These are phyloP conservation scores for Lachancea fermentati DNA, from an alignment of 805 yeast species.

Conservation along the genomic window DNA sequence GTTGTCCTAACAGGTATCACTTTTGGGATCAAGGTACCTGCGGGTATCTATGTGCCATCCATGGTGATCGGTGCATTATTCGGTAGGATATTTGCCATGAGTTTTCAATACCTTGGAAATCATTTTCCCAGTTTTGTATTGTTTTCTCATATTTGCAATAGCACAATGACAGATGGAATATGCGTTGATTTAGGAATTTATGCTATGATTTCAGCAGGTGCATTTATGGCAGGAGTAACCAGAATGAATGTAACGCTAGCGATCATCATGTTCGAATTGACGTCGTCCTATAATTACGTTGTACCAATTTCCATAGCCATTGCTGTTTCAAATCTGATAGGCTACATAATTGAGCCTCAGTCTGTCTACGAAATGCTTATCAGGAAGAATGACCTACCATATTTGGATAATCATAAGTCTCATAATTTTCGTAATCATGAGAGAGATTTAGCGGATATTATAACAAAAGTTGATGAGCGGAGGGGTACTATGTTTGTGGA, in stretches of 20 bases:
- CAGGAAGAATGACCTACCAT: slow-evolving; percentile 46
- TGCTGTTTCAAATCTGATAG: slow-evolving; percentile 54
- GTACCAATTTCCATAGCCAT: slow-evolving; percentile 52
- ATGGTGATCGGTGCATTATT: slow-evolving; percentile 60
- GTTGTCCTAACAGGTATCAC: slow-evolving; percentile 44
- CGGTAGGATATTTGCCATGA: slow-evolving; percentile 46
- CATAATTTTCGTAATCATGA: slow-evolving; percentile 30
- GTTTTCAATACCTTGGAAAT: slow-evolving; percentile 36
- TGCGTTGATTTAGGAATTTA: slow-evolving; percentile 47
- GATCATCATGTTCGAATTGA: slow-evolving; percentile 47
- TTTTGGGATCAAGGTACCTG: slow-evolving; percentile 53
- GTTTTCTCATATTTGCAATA: slow-evolving; percentile 13
- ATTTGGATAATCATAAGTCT: slow-evolving; percentile 39
- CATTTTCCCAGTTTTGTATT: slow-evolving; percentile 18
- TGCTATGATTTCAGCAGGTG: slow-evolving; percentile 51
- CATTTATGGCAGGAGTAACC: slow-evolving; percentile 53
- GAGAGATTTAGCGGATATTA: slow-evolving; percentile 38
- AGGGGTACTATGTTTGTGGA: slow-evolving; percentile 31
- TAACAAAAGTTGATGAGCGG: slow-evolving; percentile 19
- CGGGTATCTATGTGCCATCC: slow-evolving; percentile 58
- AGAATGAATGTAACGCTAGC: slow-evolving; percentile 50
- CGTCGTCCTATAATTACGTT: slow-evolving; percentile 52
- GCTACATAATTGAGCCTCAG: slow-evolving; percentile 44
- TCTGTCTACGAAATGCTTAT: slow-evolving; percentile 48
- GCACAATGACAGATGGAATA: slow-evolving; percentile 16